Evolutionary conservation across 2,329 filamentous ascomycete species (phyloP).

Genomic region (Fusarium liriodendri): DNA sequence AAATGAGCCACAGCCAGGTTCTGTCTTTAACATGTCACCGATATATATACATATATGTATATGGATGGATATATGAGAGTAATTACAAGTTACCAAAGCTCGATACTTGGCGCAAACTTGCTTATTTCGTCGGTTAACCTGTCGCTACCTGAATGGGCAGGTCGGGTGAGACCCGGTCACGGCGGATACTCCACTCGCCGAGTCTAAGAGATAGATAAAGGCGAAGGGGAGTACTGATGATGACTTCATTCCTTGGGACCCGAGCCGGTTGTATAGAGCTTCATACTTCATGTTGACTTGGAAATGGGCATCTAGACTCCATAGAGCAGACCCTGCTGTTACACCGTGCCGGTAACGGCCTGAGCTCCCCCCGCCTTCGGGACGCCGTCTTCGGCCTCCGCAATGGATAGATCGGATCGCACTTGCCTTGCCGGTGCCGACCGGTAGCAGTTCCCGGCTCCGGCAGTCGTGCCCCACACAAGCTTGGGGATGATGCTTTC

Average conservation of each 20-base stretch:
- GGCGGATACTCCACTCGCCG: background rate
- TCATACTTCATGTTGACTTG: background rate
- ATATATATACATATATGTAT: background rate
- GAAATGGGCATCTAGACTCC: background rate
- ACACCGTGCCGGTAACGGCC: background rate
- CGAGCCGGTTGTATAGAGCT: background rate
- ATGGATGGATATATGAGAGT: background rate
- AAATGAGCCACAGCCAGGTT: constrained; percentile 11
- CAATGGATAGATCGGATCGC: background rate
- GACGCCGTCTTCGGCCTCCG: background rate
- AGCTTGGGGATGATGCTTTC: constrained; percentile 21
- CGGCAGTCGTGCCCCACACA: constrained; percentile 37
- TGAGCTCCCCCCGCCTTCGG: background rate
- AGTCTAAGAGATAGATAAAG: background rate
- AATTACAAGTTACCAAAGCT: background rate
- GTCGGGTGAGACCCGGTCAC: background rate
- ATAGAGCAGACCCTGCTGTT: background rate
- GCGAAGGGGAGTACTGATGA: background rate
- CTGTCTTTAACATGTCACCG: background rate
- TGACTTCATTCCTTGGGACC: background rate
- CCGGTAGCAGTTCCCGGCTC: constrained; percentile 33
- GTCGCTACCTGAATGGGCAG: background rate
- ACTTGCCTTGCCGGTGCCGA: constrained; percentile 6
- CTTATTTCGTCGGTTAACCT: constrained; percentile 5
- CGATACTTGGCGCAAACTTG: constrained; percentile 7